phyloP scores from a whole-genome alignment of 805 yeast species.

The Cyberlindnera amylophila region DNA sequence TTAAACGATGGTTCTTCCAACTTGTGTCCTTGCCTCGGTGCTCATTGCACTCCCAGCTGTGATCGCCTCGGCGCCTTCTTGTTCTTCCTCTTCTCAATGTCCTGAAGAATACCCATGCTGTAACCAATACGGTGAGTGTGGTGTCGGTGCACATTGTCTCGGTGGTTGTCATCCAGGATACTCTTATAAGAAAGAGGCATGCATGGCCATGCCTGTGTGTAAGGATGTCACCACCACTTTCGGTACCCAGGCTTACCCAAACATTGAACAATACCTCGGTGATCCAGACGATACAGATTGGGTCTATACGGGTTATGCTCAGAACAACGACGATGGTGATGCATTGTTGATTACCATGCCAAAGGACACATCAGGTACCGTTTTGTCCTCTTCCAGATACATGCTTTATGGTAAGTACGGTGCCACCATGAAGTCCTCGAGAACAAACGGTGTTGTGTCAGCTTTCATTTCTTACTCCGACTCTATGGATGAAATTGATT shows the following conservation, averaged over 20 bases:
- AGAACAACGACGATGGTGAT: slow-evolving; percentile 50
- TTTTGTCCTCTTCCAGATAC: slow-evolving; percentile 71
- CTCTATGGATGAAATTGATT: slow-evolving; percentile 88
- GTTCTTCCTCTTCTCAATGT: slow-evolving; percentile 56
- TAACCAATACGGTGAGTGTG: slow-evolving; percentile 74
- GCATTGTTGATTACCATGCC: slow-evolving; percentile 79
- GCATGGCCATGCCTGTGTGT: slow-evolving; percentile 87
- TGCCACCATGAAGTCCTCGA: slow-evolving; percentile 69
- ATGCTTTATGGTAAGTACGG: slow-evolving; percentile 86
- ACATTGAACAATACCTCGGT: slow-evolving; percentile 46
- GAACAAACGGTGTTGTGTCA: slow-evolving; percentile 76
- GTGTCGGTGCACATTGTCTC: slow-evolving; percentile 72
- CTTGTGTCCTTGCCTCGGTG: slow-evolving; percentile 6
- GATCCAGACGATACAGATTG: slow-evolving; percentile 64
- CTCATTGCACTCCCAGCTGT: slow-evolving; percentile 9
- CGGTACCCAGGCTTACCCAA: slow-evolving; percentile 28
- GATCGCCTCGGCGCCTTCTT: slow-evolving; percentile 27
- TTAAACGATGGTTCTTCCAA: slow-evolving; percentile 5
- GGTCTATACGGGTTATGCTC: slow-evolving; percentile 57
- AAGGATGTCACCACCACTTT: slow-evolving; percentile 42
- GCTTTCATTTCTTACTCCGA: slow-evolving; percentile 80
- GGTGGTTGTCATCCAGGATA: slow-evolving; percentile 80
- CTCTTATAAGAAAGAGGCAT: slow-evolving; percentile 44
- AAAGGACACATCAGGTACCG: slow-evolving; percentile 67
- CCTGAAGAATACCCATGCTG: slow-evolving; percentile 84